Evolutionary conservation across 352 stramenopile genomes (phyloP), one percentile per base, ranked within the genome.

Genomic region (Phytopythium aichiense): DNA sequence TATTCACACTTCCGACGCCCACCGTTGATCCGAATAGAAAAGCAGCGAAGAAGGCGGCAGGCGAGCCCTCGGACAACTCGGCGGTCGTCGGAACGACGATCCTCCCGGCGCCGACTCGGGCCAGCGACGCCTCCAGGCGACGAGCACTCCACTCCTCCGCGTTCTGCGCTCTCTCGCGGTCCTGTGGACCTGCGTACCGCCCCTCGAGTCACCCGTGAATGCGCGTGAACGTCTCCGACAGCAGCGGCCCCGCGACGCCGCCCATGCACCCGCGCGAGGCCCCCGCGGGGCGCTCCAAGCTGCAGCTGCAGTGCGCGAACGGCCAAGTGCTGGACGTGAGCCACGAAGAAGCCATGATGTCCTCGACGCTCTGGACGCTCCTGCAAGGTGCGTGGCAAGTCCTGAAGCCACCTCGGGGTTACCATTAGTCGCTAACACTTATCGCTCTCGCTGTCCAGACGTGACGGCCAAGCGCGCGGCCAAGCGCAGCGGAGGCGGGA

Each of bases 311-410:
- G 65, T 92, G 84, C 66, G 80, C 73, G 58, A 81, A 92, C 59
- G 81, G 79, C 55, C 67, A 65, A 40, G 71, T 79, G 62, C 87
- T 91, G 38, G 73, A 91, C 57, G 84, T 92, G 65, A 87, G 76
- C n/a, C 82, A 91, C 53, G 77, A 92, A 50, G 79, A 92, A 63
- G 84, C 84, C 61, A 92, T 92, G 84, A 92, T 92, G 84, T 92
- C 84, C 33, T 91, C 84, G 20, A 92, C 81, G 57, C 71, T 92
- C 15, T 92, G 84, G 84, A 88, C 88, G 66, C 66, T 92, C 7
- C 65, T 92, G 52, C 81, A 92, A 72, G 77, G 79, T 86, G 28
- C 38, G 60, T n/a, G 30, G 20, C 8, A 2, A 15, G 35, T 15
- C 35, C 35, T 1, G 3, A 0, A 40, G 6, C 35, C 35, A 0